Evolutionary conservation across 768 basidiomycete species (phyloP).

Genomic region (Kondoa malvinella): DNA sequence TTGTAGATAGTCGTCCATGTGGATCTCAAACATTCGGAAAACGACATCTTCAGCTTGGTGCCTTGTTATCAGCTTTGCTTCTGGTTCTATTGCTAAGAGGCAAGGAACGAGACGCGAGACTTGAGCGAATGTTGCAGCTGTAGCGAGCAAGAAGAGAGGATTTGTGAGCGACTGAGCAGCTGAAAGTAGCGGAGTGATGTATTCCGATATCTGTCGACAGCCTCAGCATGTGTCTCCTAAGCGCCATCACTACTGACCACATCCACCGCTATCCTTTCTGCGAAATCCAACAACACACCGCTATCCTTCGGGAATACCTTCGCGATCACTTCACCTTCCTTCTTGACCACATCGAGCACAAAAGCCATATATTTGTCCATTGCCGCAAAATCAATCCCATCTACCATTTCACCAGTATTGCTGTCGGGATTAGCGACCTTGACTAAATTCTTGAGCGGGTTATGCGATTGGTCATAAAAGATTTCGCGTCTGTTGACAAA

Average conservation of each 20-base stretch:
- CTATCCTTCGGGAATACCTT: conserved; percentile 70
- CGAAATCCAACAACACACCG: conserved; percentile 60
- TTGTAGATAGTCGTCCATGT: conserved; percentile 95
- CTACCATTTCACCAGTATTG: conserved; percentile 27
- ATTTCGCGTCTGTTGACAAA: conserved; percentile 93
- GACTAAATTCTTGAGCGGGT: conserved; percentile 53
- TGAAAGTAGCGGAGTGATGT: conserved; percentile 57
- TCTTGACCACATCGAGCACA: conserved; percentile 46
- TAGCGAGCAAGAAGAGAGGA: conserved; percentile 59
- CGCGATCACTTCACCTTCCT: conserved; percentile 64
- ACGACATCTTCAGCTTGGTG: conserved; percentile 63
- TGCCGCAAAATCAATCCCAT: conserved; percentile 62
- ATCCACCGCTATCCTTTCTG: conserved; percentile 67
- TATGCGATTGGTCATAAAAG: conserved; percentile 74
- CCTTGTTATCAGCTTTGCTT: conserved; percentile 34
- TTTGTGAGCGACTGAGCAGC: conserved; percentile 59
- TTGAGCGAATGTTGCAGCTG: conserved; percentile 77
- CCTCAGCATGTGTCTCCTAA: neutral
- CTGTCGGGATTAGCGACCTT: conserved; percentile 24
- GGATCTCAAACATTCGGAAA: conserved; percentile 81
- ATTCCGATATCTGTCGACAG: conserved; percentile 60
- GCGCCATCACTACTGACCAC: conserved; percentile 37
- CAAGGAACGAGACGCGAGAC: conserved; percentile 70
- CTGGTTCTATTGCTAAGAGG: conserved; percentile 44
- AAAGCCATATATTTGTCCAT: conserved; percentile 81